These are phyloP conservation scores for Sarocladium strictum DNA, from an alignment of 2,329 filamentous ascomycete genomes.

Conservation along the genomic window DNA sequence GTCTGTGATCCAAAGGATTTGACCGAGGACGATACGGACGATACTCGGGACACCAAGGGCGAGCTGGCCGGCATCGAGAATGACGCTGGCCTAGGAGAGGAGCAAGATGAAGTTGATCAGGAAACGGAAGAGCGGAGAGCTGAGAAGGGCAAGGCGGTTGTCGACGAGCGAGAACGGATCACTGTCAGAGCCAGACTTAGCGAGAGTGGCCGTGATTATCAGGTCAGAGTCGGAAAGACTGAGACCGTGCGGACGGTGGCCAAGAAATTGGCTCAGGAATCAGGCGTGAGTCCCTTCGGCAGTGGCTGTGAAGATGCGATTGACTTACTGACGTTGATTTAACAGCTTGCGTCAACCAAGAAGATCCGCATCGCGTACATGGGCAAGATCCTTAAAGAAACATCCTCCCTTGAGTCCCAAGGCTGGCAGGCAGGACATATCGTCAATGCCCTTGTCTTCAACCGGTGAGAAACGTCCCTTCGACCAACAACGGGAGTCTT, in stretches of 20 bases:
- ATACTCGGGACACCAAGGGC: constrained; percentile 17
- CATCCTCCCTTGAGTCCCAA: constrained; percentile 57
- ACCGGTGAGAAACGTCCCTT: constrained; percentile 26
- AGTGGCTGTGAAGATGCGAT: constrained; percentile 2
- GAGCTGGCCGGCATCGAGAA: constrained; percentile 33
- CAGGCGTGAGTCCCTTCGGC: constrained; percentile 44
- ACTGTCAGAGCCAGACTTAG: constrained; percentile 59
- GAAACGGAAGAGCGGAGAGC: constrained; percentile 38
- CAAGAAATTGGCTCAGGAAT: constrained; percentile 56
- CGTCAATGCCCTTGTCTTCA: constrained; percentile 68
- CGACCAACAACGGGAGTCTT: too few species aligned
- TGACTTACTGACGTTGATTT: neutral
- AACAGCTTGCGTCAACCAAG: constrained; percentile 50
- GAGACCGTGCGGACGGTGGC: constrained; percentile 62
- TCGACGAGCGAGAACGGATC: constrained; percentile 48
- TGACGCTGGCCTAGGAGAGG: constrained; percentile 17
- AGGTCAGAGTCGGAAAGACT: constrained; percentile 48
- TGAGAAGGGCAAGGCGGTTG: constrained; percentile 54
- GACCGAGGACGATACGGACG: constrained; percentile 29
- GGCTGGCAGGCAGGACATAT: constrained; percentile 73
- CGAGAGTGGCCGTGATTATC: constrained; percentile 59
- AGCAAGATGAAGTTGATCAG: constrained; percentile 20
- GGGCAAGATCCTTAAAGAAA: constrained; percentile 72
- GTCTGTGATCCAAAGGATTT: constrained; percentile 59
- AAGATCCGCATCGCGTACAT: constrained; percentile 71